Base-by-base conservation (phyloP, 2,329 filamentous ascomycete species). In the Calonectria pauciramosa region DNA sequence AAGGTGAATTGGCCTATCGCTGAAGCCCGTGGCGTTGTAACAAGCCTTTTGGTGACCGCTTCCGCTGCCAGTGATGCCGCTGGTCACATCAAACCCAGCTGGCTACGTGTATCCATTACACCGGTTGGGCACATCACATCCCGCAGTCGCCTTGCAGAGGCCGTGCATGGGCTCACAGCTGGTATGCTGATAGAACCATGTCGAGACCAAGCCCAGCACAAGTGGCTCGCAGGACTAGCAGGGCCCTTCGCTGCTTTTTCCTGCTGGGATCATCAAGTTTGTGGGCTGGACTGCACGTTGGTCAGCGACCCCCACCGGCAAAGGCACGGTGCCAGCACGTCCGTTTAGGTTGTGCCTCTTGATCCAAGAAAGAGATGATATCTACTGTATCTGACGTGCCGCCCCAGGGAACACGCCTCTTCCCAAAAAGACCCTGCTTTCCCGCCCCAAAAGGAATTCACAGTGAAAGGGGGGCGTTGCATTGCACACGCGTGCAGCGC, bases 91-190 rank as follows among this genome's bases (percentile, higher is more conserved):
- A 41, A 28, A 59, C 52, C 70, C 52, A 63, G 68, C 70, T 73
- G 70, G 75, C 73, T 81, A 80, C 79, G 79, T 80, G 79, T 79
- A 73, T 70, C 77, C 52, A 79, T 76, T 70, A 70, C 60, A 80
- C 60, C 79, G 78, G 78, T 70, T 79, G 75, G 72, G 74, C 67
- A 76, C 73, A 80, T 76, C 74, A 32, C 56, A 73, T 69, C 76
- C 71, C 52, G 76, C 78, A 79, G 71, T 66, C 60, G 70, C 65
- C 73, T 73, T 75, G 64, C 72, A 70, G 74, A 72, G 69, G 68
- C 67, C 32, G 51, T 73, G 71, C 71, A 73, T 69, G 36, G 66
- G 71, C 59, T 69, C 38, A 68, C 70, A 64, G 47, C 52, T 67
- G 47, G 65, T 68, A 64, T 68, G 70, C 56, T 54, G 44, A 72